A percentile compares a stretch with the other conserved stretches of the same genome.
Conservation (phyloP, 768 basidiomycete genomes). For the Suillus subluteus region DNA sequence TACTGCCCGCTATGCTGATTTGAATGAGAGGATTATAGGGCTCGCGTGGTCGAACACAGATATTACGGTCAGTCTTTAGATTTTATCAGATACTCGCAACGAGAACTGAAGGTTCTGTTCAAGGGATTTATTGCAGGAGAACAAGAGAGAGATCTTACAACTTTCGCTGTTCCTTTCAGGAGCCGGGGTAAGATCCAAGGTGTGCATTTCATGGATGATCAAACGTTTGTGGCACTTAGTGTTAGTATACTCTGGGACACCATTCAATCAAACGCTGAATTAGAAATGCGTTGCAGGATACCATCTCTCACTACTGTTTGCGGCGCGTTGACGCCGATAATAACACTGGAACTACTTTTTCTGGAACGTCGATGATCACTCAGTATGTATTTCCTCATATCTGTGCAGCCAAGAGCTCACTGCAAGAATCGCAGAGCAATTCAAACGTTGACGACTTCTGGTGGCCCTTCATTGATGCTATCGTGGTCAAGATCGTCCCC, state of each 20-base stretch:
- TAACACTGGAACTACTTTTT: not conserved
- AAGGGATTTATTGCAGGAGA: slow-evolving; percentile 28
- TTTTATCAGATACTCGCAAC: not conserved
- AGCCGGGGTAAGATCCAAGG: slow-evolving; percentile 25
- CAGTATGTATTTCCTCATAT: not conserved
- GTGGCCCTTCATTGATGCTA: slow-evolving; percentile 4
- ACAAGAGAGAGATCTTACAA: slow-evolving; percentile 6
- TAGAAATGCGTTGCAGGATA: not conserved
- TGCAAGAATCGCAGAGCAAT: slow-evolving; percentile 2
- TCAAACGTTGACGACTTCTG: not conserved
- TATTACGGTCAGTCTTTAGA: slow-evolving; percentile 22
- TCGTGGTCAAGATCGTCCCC: slow-evolving; percentile 8
- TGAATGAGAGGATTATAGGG: slow-evolving; percentile 38
- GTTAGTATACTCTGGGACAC: slow-evolving; percentile 18
- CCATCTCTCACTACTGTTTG: not conserved
- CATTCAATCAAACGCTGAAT: not conserved
- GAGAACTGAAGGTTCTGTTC: not conserved
- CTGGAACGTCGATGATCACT: not conserved
- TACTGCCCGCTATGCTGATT: slow-evolving; percentile 23
- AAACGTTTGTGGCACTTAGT: slow-evolving; percentile 29
- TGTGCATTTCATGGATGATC: slow-evolving; percentile 26
- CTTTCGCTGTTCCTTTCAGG: slow-evolving; percentile 23
- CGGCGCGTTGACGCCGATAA: slow-evolving; percentile 1
- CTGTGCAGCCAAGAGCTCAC: not conserved
- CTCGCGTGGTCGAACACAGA: slow-evolving; percentile 52